A percentile compares a stretch with the other conserved stretches of the same genome.
Evolutionary conservation across 163 green algal genomes (phyloP).

Genomic region (Picocystis sp.): DNA sequence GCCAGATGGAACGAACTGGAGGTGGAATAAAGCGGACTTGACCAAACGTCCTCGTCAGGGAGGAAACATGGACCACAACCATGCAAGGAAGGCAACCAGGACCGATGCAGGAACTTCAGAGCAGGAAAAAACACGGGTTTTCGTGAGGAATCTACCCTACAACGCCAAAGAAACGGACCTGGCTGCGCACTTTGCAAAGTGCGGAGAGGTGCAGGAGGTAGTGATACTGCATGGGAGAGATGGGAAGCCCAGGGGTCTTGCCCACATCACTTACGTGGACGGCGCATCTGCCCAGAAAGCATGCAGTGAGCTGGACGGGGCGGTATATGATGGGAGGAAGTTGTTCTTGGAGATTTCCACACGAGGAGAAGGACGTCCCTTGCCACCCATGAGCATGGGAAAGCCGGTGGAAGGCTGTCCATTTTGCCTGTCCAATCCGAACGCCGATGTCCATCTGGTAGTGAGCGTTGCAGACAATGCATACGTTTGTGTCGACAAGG

Average conservation of each 20-base stretch:
- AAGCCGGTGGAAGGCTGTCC: conserved; percentile 13
- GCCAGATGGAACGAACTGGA: not conserved
- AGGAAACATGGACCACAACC: not conserved
- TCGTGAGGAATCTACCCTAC: no score
- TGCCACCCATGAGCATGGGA: not conserved
- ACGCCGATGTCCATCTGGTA: conserved; percentile 67
- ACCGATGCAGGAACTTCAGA: no score
- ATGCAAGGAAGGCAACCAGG: no score
- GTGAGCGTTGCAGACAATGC: conserved; percentile 62
- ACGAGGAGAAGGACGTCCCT: not conserved
- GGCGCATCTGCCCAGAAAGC: conserved; percentile 1
- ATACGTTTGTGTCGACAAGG: conserved; percentile 77
- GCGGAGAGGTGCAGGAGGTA: no score
- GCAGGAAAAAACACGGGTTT: no score
- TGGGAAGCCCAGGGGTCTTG: conserved; percentile 6
- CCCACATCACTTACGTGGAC: conserved; percentile 2
- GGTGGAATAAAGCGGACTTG: not conserved
- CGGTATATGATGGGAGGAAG: conserved; percentile 5
- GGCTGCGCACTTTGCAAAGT: no score
- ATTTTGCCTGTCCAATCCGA: conserved; percentile 77
- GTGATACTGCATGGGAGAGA: not conserved
- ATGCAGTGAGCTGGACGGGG: not conserved
- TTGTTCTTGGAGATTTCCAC: conserved; percentile 9
- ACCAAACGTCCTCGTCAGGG: not conserved
- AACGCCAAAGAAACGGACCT: no score